Evolutionary conservation across 768 basidiomycete species (phyloP).

Genomic region (Lactifluus hygrophoroides): DNA sequence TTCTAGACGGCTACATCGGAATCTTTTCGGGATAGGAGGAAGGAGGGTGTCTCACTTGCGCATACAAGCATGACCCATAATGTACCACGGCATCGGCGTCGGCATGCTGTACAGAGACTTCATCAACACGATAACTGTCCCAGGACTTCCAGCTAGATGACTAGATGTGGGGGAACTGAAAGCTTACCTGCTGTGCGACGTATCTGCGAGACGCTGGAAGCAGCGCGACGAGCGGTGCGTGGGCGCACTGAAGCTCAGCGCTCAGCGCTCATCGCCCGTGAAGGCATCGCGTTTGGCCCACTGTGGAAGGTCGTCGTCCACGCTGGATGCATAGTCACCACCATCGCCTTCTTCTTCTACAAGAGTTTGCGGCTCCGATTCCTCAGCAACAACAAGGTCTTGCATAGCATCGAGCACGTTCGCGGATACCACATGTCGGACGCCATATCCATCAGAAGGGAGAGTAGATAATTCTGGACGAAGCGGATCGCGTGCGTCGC

Average conservation of each 20-base stretch:
- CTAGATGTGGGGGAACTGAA: neutral
- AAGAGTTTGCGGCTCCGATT: conserved; percentile 46
- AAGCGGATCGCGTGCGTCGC: conserved; percentile 77
- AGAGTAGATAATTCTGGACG: conserved; percentile 75
- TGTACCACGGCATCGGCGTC: conserved; percentile 89
- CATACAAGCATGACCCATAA: conserved; percentile 94
- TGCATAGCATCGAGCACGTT: conserved; percentile 49
- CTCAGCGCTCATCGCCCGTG: conserved; percentile 49
- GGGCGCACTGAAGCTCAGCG: conserved; percentile 62
- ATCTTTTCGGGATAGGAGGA: neutral
- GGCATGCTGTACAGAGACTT: conserved; percentile 92
- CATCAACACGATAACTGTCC: conserved; percentile 91
- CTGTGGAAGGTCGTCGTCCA: conserved; percentile 65
- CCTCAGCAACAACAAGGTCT: conserved; percentile 38
- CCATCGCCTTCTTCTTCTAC: conserved; percentile 33
- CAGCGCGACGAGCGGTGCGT: conserved; percentile 50
- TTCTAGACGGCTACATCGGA: conserved; percentile 36
- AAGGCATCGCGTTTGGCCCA: conserved; percentile 67
- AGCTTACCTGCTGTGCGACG: conserved; percentile 87
- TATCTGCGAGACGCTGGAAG: conserved; percentile 73
- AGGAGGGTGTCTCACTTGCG: conserved; percentile 50
- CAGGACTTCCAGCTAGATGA: neutral
- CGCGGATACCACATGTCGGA: too few relatives aligned
- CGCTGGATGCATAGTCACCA: conserved; percentile 23
- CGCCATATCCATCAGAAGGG: conserved; percentile 60